A percentile compares a stretch with the other conserved stretches of the same genome.
Conservation (phyloP, 805 yeast genomes). For the Metschnikowia corniflorae region DNA sequence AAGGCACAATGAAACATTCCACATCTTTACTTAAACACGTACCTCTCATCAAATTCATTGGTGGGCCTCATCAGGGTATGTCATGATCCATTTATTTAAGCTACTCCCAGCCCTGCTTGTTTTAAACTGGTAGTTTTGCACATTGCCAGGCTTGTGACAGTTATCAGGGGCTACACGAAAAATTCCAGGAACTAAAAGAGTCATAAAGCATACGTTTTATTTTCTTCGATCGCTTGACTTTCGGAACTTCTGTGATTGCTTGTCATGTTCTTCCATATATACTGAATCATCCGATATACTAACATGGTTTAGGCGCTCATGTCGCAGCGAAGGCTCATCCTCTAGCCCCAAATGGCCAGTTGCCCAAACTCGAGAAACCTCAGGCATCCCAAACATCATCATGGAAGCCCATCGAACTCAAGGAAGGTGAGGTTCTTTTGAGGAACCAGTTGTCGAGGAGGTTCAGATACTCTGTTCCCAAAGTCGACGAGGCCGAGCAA, state of each 20-base stretch:
- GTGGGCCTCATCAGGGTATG: conserved; percentile 59
- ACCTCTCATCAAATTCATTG: conserved; percentile 83
- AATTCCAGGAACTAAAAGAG: no score
- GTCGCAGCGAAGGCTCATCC: conserved; percentile 29
- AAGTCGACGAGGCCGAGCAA: conserved; percentile 68
- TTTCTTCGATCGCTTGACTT: no score
- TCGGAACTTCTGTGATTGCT: no score
- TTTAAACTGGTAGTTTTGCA: no score
- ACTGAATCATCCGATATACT: no score
- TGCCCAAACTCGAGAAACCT: conserved; percentile 27
- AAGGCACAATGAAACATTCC: conserved; percentile 31
- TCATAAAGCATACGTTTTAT: no score
- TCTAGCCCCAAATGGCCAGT: conserved; percentile 41
- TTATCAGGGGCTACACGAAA: no score
- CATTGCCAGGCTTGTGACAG: no score
- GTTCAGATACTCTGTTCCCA: conserved; percentile 64
- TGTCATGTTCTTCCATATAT: no score
- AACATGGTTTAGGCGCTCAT: conserved; percentile 10
- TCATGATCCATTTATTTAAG: background rate
- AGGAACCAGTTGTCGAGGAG: conserved; percentile 68
- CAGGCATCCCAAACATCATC: conserved; percentile 11
- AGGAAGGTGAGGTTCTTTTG: conserved; percentile 45
- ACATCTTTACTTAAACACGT: conserved; percentile 40
- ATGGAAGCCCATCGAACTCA: conserved; percentile 37
- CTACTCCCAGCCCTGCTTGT: no score